Conservation (phyloP, 129 eudicot species). For the Arctium lappa region DNA sequence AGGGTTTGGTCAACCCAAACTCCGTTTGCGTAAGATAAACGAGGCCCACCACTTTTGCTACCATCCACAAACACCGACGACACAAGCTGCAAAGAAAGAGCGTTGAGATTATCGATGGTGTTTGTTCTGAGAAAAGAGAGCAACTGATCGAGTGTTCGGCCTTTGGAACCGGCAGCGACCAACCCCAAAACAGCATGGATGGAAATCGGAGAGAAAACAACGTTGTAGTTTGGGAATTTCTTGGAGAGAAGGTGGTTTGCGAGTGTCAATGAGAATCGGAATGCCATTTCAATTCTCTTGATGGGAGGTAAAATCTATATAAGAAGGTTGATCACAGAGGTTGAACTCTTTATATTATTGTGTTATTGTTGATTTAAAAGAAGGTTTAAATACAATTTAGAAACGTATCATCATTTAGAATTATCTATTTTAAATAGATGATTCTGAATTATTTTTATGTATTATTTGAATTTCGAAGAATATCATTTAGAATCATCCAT, state of each 20-base stretch:
- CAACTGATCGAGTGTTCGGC: constrained; percentile 19
- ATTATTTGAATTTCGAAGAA: too few species aligned
- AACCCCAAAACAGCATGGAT: constrained; percentile 24
- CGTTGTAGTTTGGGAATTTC: constrained; percentile 1
- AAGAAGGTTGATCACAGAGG: too few species aligned
- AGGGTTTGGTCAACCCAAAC: constrained; percentile 36
- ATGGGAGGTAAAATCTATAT: too few species aligned
- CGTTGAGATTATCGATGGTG: constrained; percentile 2
- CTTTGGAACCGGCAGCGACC: neutral
- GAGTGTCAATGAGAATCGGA: constrained; percentile 4
- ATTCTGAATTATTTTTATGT: too few species aligned
- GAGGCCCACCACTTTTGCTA: constrained; percentile 18
- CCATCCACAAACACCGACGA: constrained; percentile 11
- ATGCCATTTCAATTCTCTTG: neutral
- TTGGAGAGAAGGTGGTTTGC: constrained; percentile 22
- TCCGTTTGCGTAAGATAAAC: constrained; percentile 18
- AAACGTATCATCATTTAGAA: too few species aligned
- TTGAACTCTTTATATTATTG: too few species aligned
- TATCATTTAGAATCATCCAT: too few species aligned
- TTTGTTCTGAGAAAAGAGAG: constrained; percentile 16
- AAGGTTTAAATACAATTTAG: too few species aligned
- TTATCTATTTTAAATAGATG: too few species aligned
- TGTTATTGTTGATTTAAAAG: too few species aligned
- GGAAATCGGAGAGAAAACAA: constrained; percentile 28
- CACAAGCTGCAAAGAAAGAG: constrained; percentile 13